Evolutionary conservation across 2,329 filamentous ascomycete genomes (phyloP).

Genomic region (Sclerotinia spermophila): DNA sequence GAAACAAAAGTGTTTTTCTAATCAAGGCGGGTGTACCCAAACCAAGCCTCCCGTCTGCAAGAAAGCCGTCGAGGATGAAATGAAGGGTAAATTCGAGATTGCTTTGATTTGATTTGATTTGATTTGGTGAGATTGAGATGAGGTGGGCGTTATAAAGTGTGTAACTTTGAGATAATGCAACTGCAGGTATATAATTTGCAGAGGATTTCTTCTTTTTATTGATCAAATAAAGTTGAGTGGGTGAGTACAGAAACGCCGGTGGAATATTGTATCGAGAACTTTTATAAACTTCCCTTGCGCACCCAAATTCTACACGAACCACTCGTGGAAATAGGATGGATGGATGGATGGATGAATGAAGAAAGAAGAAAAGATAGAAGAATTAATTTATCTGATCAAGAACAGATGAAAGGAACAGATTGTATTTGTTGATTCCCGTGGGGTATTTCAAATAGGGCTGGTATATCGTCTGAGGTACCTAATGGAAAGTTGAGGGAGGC

Average conservation of each 20-base stretch:
- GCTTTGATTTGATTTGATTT: not conserved
- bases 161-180: not conserved
- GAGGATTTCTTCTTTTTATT: not conserved
- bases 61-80: not conserved
- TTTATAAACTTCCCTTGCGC: not conserved
- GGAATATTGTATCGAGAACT: not conserved
- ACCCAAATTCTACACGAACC: not conserved
- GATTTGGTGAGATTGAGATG: not conserved
- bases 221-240: not conserved
- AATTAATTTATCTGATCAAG: not conserved
- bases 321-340: not conserved
- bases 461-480: not conserved
- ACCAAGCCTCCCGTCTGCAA: constrained; percentile 10
- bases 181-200: not conserved
- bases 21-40: constrained; percentile 9
- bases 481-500: not conserved
- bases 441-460: not conserved
- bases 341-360: not conserved
- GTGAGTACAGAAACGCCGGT: not conserved
- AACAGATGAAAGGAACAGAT: not conserved
- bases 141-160: not conserved
- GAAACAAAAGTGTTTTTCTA: too few relatives aligned
- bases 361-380: not conserved
- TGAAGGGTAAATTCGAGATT: not conserved
- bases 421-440: not conserved